phyloP scores from a whole-genome alignment of 441 rosid genomes.

The Populus hybrid region DNA sequence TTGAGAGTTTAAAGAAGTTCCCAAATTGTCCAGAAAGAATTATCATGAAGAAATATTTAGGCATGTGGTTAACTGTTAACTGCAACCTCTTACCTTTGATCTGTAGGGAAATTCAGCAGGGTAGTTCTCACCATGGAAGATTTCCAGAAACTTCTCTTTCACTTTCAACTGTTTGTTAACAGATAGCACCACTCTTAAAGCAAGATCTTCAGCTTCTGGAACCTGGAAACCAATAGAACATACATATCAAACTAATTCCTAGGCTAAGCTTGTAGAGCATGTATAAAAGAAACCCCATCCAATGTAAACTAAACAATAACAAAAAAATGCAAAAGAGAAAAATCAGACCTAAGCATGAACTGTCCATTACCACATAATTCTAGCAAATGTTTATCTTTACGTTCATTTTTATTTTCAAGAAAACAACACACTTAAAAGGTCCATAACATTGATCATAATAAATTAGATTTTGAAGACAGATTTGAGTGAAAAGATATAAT shows the following conservation, averaged over 20 bases:
- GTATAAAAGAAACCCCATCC: not conserved
- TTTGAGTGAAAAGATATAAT: not conserved
- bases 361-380: not conserved
- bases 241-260: conserved; percentile 14
- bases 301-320: not conserved
- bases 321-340: not conserved
- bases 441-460: not conserved
- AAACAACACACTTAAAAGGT: not conserved
- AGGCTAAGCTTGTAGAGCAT: not conserved
- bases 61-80: not conserved
- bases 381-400: not conserved
- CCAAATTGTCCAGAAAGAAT: not conserved
- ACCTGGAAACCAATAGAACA: conserved; percentile 39
- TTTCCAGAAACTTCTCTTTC: conserved; percentile 41
- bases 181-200: conserved; percentile 59
- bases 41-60: not conserved
- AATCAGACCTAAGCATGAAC: not conserved
- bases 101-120: conserved; percentile 59
- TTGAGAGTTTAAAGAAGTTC: not conserved
- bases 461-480: not conserved
- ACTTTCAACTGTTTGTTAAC: conserved; percentile 41
- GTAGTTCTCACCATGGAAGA: conserved; percentile 37
- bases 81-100: conserved; percentile 53
- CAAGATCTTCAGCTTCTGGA: conserved; percentile 52
- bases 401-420: not conserved